A percentile compares a stretch with the other conserved stretches of the same genome.
phyloP scores from a whole-genome alignment of 306 rosid species.

The Rosa rugosa region DNA sequence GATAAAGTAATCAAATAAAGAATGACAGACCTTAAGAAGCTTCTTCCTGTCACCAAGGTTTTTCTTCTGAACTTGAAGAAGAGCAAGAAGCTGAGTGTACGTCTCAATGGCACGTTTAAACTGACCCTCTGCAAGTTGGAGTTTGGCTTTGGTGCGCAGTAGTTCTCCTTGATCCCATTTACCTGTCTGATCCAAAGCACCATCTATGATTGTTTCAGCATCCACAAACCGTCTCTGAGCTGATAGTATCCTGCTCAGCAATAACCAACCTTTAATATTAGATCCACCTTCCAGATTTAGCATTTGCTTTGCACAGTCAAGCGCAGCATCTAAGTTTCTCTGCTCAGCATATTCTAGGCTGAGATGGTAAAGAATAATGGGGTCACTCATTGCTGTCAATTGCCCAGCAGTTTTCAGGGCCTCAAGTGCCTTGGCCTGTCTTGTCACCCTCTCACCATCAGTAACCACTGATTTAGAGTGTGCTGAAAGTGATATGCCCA shows the following conservation, averaged over 20 bases:
- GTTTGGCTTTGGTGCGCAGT: slow-evolving; percentile 83
- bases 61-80: slow-evolving; percentile 83
- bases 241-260: slow-evolving; percentile 73
- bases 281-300: slow-evolving; percentile 68
- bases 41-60: slow-evolving; percentile 50
- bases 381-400: slow-evolving; percentile 60
- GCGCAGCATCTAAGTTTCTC: slow-evolving; percentile 74
- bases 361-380: slow-evolving; percentile 55
- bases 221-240: slow-evolving; percentile 71
- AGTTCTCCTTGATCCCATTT: slow-evolving; percentile 91
- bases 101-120: slow-evolving; percentile 65
- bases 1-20: slow-evolving; percentile 16
- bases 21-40: slow-evolving; percentile 53
- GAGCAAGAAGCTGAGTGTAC: slow-evolving; percentile 65
- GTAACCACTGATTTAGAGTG: slow-evolving; percentile 54
- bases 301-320: slow-evolving; percentile 54
- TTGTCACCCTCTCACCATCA: slow-evolving; percentile 60
- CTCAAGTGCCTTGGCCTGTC: slow-evolving; percentile 66
- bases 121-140: slow-evolving; percentile 70
- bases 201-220: slow-evolving; percentile 64
- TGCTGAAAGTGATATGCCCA: slow-evolving; percentile 78
- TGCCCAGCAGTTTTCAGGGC: slow-evolving; percentile 60
- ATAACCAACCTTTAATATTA: slow-evolving; percentile 68
- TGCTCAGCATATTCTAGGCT: slow-evolving; percentile 77
- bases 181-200: slow-evolving; percentile 86